Evolutionary conservation across 2,329 filamentous ascomycete genomes (phyloP).

Genomic region (Colletotrichum trifolii): DNA sequence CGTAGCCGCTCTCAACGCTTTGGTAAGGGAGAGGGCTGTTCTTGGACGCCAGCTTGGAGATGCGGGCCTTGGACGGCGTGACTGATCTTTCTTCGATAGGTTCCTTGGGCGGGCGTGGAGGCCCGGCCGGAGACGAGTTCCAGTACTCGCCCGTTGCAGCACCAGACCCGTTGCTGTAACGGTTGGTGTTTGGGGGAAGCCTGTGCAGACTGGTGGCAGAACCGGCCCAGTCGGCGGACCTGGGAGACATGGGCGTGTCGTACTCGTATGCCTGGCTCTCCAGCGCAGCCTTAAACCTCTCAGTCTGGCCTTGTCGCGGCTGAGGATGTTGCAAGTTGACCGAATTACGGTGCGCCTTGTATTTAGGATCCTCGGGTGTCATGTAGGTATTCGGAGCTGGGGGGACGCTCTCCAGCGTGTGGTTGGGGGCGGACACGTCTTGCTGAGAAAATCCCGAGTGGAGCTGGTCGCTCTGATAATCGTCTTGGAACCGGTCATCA

Average conservation of each 20-base stretch:
- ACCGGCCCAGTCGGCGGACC: constrained; percentile 71
- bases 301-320: constrained; percentile 77
- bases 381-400: constrained; percentile 63
- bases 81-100: constrained; percentile 58
- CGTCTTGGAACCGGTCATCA: constrained; percentile 66
- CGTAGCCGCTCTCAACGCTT: constrained; percentile 65
- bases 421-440: constrained; percentile 50
- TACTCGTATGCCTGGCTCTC: constrained; percentile 79
- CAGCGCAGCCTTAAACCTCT: constrained; percentile 78
- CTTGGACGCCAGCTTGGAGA: constrained; percentile 62
- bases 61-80: constrained; percentile 59
- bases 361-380: constrained; percentile 77
- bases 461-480: constrained; percentile 71
- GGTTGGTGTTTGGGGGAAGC: constrained; percentile 58
- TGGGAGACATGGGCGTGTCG: constrained; percentile 68
- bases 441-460: constrained; percentile 67
- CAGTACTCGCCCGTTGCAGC: constrained; percentile 56
- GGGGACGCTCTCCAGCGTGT: constrained; percentile 36
- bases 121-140: constrained; percentile 56
- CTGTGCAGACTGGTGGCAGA: constrained; percentile 69
- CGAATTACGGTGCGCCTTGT: constrained; percentile 84
- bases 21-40: constrained; percentile 67
- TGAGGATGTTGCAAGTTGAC: constrained; percentile 84
- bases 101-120: constrained; percentile 72
- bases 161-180: constrained; percentile 57